A percentile compares a stretch with the other conserved stretches of the same genome.
Conservation (phyloP, 352 stramenopile species). For the Globisporangium spiculum region DNA sequence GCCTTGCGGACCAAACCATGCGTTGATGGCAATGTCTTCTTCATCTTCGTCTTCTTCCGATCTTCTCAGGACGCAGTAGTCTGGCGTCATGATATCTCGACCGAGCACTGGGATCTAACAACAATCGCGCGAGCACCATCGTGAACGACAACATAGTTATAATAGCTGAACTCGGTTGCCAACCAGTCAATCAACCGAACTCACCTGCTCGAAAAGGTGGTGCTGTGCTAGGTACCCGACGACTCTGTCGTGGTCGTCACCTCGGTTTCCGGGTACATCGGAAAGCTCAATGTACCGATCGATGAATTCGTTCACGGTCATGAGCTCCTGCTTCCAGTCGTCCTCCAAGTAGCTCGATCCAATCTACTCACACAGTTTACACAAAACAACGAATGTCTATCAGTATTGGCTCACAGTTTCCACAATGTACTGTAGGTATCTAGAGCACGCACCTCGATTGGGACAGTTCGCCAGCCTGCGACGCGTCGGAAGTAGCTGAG, state of each 20-base stretch:
- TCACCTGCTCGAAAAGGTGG: slow-evolving; percentile 88
- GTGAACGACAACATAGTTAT: not conserved
- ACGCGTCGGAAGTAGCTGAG: slow-evolving; percentile 69
- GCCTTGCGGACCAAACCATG: slow-evolving; percentile 79
- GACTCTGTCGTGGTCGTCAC: not conserved
- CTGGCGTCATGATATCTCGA: slow-evolving; percentile 79
- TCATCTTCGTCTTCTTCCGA: slow-evolving; percentile 23
- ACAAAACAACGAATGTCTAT: not conserved
- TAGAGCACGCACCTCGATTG: slow-evolving; percentile 57
- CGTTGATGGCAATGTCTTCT: slow-evolving; percentile 79
- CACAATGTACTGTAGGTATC: not conserved
- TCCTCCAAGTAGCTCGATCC: slow-evolving; percentile 79
- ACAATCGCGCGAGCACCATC: not conserved
- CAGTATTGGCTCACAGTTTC: not conserved
- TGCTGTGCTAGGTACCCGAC: slow-evolving; percentile 88
- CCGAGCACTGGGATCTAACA: slow-evolving; percentile 73
- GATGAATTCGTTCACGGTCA: slow-evolving; percentile 80
- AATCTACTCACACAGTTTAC: slow-evolving; percentile 29
- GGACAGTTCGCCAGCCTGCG: slow-evolving; percentile 72
- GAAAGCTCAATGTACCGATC: slow-evolving; percentile 50
- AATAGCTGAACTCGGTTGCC: not conserved
- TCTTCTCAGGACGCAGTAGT: slow-evolving; percentile 84
- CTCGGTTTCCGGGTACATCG: not conserved
- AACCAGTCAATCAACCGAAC: not conserved
- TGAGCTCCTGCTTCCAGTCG: slow-evolving; percentile 76